Evolutionary conservation across 2,329 filamentous ascomycete genomes (phyloP).

Genomic region (Clonostachys rhizophaga): DNA sequence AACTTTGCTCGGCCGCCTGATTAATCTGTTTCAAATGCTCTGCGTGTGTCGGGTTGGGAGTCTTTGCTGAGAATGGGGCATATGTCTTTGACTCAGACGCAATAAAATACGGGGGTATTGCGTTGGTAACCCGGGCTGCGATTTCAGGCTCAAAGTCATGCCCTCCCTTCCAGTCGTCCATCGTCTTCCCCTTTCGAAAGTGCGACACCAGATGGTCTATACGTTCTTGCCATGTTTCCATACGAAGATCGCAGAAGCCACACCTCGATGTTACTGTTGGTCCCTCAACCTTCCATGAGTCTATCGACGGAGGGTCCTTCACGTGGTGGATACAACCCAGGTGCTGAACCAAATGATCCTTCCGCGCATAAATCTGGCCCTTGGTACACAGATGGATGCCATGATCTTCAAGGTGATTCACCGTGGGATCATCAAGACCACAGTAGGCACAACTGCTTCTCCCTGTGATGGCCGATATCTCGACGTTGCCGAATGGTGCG

Average conservation of each 20-base stretch:
- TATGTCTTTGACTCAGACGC: slow-evolving; percentile 10
- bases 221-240: slow-evolving; percentile 17
- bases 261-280: slow-evolving; percentile 16
- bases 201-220: slow-evolving; percentile 17
- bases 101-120: slow-evolving; percentile 17
- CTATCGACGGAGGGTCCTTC: slow-evolving; percentile 33
- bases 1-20: slow-evolving; percentile 1
- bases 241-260: slow-evolving; percentile 15
- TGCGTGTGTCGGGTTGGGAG: no score
- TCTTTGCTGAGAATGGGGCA: slow-evolving; percentile 17
- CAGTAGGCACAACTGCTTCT: slow-evolving; percentile 16
- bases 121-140: slow-evolving; percentile 11
- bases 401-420: slow-evolving; percentile 14
- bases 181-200: slow-evolving; percentile 16
- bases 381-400: slow-evolving; percentile 9
- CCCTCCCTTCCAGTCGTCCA: slow-evolving; percentile 19
- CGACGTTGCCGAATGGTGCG: slow-evolving; percentile 9
- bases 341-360: slow-evolving; percentile 23
- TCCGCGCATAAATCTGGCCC: slow-evolving; percentile 13
- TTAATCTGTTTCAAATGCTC: no score
- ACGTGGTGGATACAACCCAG: slow-evolving; percentile 17
- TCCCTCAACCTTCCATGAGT: slow-evolving; percentile 16
- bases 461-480: slow-evolving; percentile 10
- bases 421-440: slow-evolving; percentile 9
- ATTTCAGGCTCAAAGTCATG: slow-evolving; percentile 15